phyloP scores from a whole-genome alignment of 2,329 filamentous ascomycete species.

The Lachnellula cervina region DNA sequence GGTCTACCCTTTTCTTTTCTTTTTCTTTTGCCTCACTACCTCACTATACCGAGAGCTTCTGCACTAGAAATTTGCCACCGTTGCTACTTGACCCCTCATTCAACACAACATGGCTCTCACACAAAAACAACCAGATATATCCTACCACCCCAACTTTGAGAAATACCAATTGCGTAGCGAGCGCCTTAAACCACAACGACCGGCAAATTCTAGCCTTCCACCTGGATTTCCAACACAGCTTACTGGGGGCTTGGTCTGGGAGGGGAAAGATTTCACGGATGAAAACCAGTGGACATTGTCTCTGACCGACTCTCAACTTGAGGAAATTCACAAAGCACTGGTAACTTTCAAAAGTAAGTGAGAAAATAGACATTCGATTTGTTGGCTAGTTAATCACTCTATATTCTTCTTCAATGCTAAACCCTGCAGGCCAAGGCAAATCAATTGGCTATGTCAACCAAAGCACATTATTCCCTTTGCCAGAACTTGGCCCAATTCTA shows the following conservation, averaged over 20 bases:
- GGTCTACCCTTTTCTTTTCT: not conserved
- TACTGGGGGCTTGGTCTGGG: slow-evolving; percentile 51
- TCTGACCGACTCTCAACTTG: slow-evolving; percentile 42
- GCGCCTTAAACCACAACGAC: slow-evolving; percentile 39
- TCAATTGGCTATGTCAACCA: slow-evolving; percentile 40
- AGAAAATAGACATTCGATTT: not conserved
- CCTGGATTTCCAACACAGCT: slow-evolving; percentile 46
- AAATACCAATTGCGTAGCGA: slow-evolving; percentile 50
- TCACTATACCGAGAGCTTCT: not conserved
- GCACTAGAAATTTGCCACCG: not conserved
- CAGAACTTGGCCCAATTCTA: slow-evolving; percentile 32
- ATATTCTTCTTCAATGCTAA: not conserved
- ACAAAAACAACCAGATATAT: slow-evolving; percentile 48
- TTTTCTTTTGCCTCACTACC: too few relatives aligned
- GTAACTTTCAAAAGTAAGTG: slow-evolving; percentile 34
- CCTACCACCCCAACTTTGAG: slow-evolving; percentile 48
- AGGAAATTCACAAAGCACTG: slow-evolving; percentile 43
- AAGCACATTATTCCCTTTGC: slow-evolving; percentile 40
- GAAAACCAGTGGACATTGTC: slow-evolving; percentile 50
- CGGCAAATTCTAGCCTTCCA: slow-evolving; percentile 39
- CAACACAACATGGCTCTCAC: not conserved
- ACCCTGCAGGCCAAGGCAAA: slow-evolving; percentile 12
- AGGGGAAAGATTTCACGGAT: slow-evolving; percentile 44
- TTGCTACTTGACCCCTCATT: not conserved
- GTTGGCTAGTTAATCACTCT: not conserved